These are phyloP conservation scores for Phytophthora constricta DNA, from an alignment of 352 stramenopile genomes.

Conservation along the genomic window DNA sequence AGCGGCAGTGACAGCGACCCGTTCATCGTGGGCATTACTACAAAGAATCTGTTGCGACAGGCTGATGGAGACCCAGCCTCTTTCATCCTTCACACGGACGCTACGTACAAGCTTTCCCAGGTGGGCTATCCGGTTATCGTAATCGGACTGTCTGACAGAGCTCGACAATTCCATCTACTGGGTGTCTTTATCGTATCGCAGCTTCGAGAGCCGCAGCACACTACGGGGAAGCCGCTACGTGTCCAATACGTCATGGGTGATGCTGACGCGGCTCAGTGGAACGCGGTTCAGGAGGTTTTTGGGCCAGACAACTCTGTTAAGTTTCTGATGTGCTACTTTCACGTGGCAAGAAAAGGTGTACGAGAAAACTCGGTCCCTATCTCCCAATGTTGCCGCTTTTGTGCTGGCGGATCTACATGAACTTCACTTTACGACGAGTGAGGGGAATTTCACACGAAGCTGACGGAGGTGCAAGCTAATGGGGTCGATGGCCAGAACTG, in stretches of 20 bases:
- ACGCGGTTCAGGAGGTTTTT: constrained; percentile 15
- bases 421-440: constrained; percentile 12
- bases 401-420: constrained; percentile 19
- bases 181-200: constrained; percentile 31
- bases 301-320: neutral
- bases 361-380: constrained; percentile 10
- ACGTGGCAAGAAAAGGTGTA: constrained; percentile 26
- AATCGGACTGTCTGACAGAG: constrained; percentile 28
- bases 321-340: constrained; percentile 32
- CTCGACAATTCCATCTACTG: constrained; percentile 24
- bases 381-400: neutral
- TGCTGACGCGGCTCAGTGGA: constrained; percentile 28
- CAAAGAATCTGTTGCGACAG: constrained; percentile 17
- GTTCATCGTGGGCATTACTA: constrained; percentile 15
- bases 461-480: neutral
- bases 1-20: constrained; percentile 18
- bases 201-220: constrained; percentile 16
- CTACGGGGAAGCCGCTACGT: neutral
- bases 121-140: constrained; percentile 26
- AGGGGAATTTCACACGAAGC: neutral
- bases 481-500: neutral
- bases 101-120: constrained; percentile 37
- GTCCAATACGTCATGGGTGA: constrained; percentile 29
- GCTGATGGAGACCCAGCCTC: neutral
- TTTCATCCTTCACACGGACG: constrained; percentile 37